These are phyloP conservation scores for Globisporangium carolinianum DNA, from an alignment of 352 stramenopile genomes.

Conservation along the genomic window DNA sequence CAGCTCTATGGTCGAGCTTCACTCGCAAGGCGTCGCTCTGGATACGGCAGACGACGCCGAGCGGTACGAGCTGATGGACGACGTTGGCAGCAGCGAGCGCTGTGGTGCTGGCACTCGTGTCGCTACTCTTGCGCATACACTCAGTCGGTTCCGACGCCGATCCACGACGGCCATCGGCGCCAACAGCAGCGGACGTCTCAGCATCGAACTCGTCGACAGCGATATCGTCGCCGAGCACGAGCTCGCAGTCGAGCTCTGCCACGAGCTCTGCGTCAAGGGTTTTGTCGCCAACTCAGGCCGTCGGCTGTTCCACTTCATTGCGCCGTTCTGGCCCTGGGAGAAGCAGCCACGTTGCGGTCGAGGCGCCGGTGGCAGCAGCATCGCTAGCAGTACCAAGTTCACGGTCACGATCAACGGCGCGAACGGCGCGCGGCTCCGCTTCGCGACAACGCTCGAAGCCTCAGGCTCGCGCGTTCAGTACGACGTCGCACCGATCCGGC, in stretches of 20 bases:
- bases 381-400: conserved; percentile 5
- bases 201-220: conserved; percentile 15
- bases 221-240: conserved; percentile 38
- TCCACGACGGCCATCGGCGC: conserved; percentile 3
- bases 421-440: conserved; percentile 39
- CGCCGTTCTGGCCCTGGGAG: conserved; percentile 46
- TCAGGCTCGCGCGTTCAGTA: conserved; percentile 6
- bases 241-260: conserved; percentile 58
- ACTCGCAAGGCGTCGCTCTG: not conserved
- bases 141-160: conserved; percentile 8
- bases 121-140: not conserved
- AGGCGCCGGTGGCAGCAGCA: not conserved
- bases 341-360: not conserved
- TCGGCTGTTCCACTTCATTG: conserved; percentile 60
- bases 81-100: not conserved
- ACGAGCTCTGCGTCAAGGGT: conserved; percentile 71
- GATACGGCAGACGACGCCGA: conserved; percentile 4
- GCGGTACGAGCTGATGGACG: conserved; percentile 5
- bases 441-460: conserved; percentile 28
- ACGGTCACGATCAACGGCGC: conserved; percentile 27
- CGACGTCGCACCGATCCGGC: conserved; percentile 8
- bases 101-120: not conserved
- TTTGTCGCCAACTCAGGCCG: conserved; percentile 55
- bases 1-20: conserved; percentile 9
- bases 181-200: conserved; percentile 4